A percentile compares a stretch with the other conserved stretches of the same genome.
Evolutionary conservation across 2,329 filamentous ascomycete genomes (phyloP).

Genomic region (Colletotrichum simmondsii): DNA sequence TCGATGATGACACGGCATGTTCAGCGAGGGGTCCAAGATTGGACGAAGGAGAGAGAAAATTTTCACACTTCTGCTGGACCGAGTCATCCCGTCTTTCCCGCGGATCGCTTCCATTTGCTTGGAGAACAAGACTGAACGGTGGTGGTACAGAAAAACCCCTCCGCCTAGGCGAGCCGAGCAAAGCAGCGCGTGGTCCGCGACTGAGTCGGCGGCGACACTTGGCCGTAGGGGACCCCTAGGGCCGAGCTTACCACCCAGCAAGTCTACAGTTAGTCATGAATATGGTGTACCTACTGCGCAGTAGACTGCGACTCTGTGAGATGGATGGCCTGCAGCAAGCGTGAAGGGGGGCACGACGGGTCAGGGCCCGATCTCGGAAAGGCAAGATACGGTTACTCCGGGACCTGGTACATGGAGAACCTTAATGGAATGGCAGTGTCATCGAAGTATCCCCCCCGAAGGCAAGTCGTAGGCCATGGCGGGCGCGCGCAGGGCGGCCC

Average conservation of each 20-base stretch:
- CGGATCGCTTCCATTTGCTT: not conserved
- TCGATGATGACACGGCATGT: conserved; percentile 10
- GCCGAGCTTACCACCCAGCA: not conserved
- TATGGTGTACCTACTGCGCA: too few species aligned
- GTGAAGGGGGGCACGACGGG: not conserved
- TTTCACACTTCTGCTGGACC: conserved; percentile 20
- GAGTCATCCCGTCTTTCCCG: conserved; percentile 31
- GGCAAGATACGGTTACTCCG: conserved; percentile 33
- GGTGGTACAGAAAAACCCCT: not conserved
- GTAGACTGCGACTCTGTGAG: not conserved
- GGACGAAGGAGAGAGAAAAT: conserved; percentile 15
- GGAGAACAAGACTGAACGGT: not conserved
- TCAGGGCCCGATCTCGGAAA: conserved; percentile 26
- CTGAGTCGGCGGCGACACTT: conserved; percentile 18
- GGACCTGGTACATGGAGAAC: conserved; percentile 14
- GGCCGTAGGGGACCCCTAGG: conserved; percentile 2
- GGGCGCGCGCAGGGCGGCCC: conserved; percentile 11
- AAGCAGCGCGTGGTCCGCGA: not conserved
- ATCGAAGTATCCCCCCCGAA: conserved; percentile 1
- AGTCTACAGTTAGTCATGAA: not conserved
- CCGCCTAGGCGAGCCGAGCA: conserved; percentile 14
- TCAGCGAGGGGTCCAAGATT: not conserved
- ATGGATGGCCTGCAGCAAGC: not conserved
- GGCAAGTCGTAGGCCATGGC: not conserved
- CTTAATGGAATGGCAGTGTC: conserved; percentile 24